Evolutionary conservation across 1,284 basidiomycete genomes (phyloP), one percentile per base, ranked within the genome.

Genomic region (Microbotryomycetes sp.): DNA sequence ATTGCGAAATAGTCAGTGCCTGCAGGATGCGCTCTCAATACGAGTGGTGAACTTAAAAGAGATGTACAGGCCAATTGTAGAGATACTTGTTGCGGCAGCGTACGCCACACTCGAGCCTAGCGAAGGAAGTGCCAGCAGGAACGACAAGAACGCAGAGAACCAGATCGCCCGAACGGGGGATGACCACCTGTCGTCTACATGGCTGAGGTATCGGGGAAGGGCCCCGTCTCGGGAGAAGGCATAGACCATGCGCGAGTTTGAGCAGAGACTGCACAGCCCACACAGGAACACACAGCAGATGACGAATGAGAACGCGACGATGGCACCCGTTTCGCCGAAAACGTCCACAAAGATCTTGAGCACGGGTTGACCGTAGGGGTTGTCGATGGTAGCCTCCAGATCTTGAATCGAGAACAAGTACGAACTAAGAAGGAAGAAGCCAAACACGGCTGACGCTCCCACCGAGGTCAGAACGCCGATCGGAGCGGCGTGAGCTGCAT

Each of bases 171-270:
- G 80, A 54, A 86, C 79, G 1, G 86, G 86, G 2, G 82, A 83
- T 68, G 79, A 81, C 75, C 79, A 81, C 58, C 78, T 78, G 4
- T 73, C 62, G 72, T 82, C 81, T 45, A 89, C 85, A 60, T 83
- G 80, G 67, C 81, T 81, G 73, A 87, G 85, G 74, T 84, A 86
- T 45, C 72, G 78, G 61, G 85, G 85, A 26, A 87, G 79, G 13
- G 64, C 70, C 2, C 70, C 47, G 45, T 73, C 85, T 31, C 85
- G 80, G 4, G 83, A 78, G 72, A 87, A 88, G 0, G 85, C 84
- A 71, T 84, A 88, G 83, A 86, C 86, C 86, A 88, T 88, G 1
- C 87, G 80, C 3, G 83, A 85, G 71, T 88, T 89, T 1, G 83
- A 84, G 0, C 86, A 87, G 46, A 89, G 75, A 0, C 85, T 87